phyloP scores from a whole-genome alignment of 192 early-diverging fungal species.

The Linnemannia elongata region DNA sequence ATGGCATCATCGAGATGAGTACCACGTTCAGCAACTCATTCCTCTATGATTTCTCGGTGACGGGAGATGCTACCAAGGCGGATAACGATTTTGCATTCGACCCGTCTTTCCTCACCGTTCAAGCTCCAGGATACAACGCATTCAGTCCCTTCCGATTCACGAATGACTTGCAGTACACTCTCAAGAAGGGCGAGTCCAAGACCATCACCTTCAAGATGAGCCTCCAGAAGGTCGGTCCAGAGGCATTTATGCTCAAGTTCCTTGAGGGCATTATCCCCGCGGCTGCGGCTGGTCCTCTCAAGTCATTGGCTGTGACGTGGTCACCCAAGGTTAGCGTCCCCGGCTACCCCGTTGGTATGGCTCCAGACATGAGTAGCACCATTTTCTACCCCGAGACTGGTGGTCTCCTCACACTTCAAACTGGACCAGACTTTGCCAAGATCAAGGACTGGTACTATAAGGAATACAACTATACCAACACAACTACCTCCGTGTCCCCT shows the following conservation, averaged over 20 bases:
- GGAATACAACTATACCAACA: not conserved
- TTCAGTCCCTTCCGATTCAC: not conserved
- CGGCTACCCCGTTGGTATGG: not conserved
- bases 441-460: constrained; percentile 12
- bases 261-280: not conserved
- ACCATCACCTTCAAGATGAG: not conserved
- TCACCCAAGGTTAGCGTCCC: not conserved
- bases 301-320: not conserved
- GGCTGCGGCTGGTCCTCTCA: not conserved
- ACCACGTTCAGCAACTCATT: not conserved
- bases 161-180: not conserved
- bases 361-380: not conserved
- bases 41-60: not conserved
- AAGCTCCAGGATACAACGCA: not conserved
- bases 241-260: not conserved
- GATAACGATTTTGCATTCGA: not conserved
- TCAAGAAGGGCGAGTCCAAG: not conserved
- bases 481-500: not conserved
- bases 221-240: not conserved
- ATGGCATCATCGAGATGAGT: constrained; percentile 14
- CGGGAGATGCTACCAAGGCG: not conserved
- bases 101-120: not conserved
- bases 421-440: constrained; percentile 12
- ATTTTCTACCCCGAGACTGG: not conserved
- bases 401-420: not conserved